Evolutionary conservation across 306 rosid species (phyloP).

Genomic region (Trifolium repens): DNA sequence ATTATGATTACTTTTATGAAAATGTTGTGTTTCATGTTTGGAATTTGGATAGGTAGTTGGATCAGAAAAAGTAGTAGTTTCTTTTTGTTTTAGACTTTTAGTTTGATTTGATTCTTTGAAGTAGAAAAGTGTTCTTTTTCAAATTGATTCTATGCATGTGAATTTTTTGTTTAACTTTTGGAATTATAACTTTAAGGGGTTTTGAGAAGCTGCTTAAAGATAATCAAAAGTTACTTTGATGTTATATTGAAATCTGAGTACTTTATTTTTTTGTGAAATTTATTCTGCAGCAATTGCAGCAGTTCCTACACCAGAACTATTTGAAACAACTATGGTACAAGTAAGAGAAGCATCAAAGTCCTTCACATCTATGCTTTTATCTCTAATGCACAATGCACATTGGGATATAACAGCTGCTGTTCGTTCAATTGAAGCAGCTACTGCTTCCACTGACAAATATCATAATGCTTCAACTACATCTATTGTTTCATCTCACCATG

Average conservation of each 20-base stretch:
- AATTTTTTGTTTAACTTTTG: constrained; percentile 29
- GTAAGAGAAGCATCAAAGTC: constrained; percentile 81
- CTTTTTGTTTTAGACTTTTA: constrained; percentile 3
- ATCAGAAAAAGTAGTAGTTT: constrained; percentile 30
- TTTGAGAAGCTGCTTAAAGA: not conserved
- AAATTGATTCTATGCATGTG: constrained; percentile 41
- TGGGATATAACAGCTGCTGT: constrained; percentile 97
- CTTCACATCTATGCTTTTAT: constrained; percentile 76
- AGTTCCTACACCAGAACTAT: constrained; percentile 70
- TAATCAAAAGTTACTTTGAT: constrained; percentile 14
- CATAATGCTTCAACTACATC: constrained; percentile 49
- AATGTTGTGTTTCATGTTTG: constrained; percentile 28
- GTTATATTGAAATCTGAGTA: constrained; percentile 6
- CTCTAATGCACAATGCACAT: constrained; percentile 91
- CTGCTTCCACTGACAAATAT: constrained; percentile 48
- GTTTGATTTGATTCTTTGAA: constrained; percentile 20
- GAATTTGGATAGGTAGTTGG: constrained; percentile 33
- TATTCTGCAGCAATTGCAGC: constrained; percentile 56
- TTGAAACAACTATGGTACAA: constrained; percentile 72
- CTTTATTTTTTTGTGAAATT: constrained; percentile 29
- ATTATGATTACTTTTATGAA: not conserved
- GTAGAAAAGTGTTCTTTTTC: not conserved
- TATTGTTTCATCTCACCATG: constrained; percentile 61
- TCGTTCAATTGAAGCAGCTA: constrained; percentile 91
- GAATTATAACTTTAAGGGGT: not conserved